Evolutionary conservation across 495 filamentous ascomycete genomes (phyloP).

Genomic region (Penicillium odoratum): DNA sequence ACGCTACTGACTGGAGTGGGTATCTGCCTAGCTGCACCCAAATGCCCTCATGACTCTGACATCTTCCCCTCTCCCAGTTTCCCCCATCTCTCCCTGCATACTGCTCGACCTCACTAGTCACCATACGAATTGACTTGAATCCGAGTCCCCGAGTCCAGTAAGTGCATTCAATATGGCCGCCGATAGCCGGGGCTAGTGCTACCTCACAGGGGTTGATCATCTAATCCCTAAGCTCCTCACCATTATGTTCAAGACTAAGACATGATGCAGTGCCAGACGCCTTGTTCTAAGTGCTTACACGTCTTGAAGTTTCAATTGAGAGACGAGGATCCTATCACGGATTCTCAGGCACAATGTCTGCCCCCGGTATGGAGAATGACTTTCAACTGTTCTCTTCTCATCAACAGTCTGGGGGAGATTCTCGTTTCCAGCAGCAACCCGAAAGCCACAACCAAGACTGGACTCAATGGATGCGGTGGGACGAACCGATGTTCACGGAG

Average conservation of each 20-base stretch:
- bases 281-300: background rate
- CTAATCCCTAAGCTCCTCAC: background rate
- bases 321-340: conserved; percentile 21
- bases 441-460: conserved; percentile 43
- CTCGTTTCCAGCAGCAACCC: conserved; percentile 19
- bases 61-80: conserved; percentile 18
- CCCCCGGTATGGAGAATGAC: conserved; percentile 36
- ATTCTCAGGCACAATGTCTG: conserved; percentile 26
- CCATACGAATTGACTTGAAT: background rate
- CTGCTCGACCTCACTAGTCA: background rate
- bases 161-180: background rate
- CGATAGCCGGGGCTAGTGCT: background rate
- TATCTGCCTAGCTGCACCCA: conserved; percentile 19
- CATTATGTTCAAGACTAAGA: conserved; percentile 7
- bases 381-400: conserved; percentile 45
- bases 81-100: conserved; percentile 2
- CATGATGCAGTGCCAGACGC: background rate
- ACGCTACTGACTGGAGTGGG: conserved; percentile 21
- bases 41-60: conserved; percentile 16
- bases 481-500: conserved; percentile 39
- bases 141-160: background rate
- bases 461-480: conserved; percentile 55
- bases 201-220: background rate
- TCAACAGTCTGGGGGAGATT: conserved; percentile 25
- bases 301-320: conserved; percentile 1